Conservation (phyloP, 805 yeast species). For the Metschnikowia lochheadii region DNA sequence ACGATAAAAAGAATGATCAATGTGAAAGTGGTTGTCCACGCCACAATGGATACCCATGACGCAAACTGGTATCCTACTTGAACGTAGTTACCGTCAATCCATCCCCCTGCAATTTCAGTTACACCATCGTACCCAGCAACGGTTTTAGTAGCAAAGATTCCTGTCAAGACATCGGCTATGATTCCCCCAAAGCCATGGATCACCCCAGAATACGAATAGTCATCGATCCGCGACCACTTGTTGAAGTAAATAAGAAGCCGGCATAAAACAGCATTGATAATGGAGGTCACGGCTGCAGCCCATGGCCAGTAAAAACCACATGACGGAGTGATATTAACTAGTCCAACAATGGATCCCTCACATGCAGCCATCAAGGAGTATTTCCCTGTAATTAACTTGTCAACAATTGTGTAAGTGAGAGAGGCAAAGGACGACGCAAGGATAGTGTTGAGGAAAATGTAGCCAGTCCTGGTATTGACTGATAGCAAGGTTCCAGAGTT, state of each 20-base stretch:
- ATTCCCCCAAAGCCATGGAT: conserved; percentile 50
- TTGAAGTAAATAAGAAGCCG: conserved; percentile 32
- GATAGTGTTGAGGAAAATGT: conserved; percentile 47
- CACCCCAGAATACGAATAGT: conserved; percentile 42
- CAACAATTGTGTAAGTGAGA: conserved; percentile 41
- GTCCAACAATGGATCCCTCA: conserved; percentile 44
- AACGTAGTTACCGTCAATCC: conserved; percentile 43
- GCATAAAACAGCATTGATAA: conserved; percentile 37
- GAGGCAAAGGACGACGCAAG: conserved; percentile 49
- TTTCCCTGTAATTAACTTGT: conserved; percentile 37
- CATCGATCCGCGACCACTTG: conserved; percentile 42
- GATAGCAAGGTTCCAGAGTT: conserved; percentile 43
- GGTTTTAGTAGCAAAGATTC: conserved; percentile 43
- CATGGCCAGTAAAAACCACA: conserved; percentile 46
- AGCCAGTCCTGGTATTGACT: conserved; percentile 41
- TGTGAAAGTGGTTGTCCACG: conserved; percentile 46
- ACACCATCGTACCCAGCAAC: conserved; percentile 43
- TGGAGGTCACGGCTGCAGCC: conserved; percentile 42
- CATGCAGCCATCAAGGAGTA: conserved; percentile 42
- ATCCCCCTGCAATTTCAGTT: conserved; percentile 43
- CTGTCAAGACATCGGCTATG: conserved; percentile 38
- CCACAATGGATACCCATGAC: conserved; percentile 36
- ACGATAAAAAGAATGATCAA: conserved; percentile 42
- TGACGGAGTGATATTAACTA: conserved; percentile 45
- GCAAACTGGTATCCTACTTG: conserved; percentile 47